Percentiles rank a stretch among this genome's conserved stretches.
phyloP scores from a whole-genome alignment of 441 rosid species.

The Isatis lusitanica region DNA sequence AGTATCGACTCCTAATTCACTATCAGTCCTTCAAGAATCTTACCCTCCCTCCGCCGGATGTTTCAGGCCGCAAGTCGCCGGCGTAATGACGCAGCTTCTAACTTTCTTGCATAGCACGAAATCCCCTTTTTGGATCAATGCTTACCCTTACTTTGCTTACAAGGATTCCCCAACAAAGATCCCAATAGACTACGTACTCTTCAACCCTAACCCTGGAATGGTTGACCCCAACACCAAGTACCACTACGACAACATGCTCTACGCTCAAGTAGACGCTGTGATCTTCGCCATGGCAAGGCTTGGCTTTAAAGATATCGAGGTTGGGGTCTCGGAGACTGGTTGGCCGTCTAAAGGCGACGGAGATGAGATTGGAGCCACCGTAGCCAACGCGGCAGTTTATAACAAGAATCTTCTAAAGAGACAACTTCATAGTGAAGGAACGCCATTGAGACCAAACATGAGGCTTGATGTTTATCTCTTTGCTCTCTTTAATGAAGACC shows the following conservation, averaged over 20 bases:
- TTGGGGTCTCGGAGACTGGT: conserved; percentile 67
- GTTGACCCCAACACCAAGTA: conserved; percentile 57
- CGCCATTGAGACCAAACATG: conserved; percentile 55
- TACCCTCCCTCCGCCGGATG: conserved; percentile 73
- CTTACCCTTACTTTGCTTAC: conserved; percentile 75
- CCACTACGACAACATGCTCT: conserved; percentile 75
- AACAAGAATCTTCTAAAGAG: conserved; percentile 56
- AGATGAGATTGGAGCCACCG: conserved; percentile 56
- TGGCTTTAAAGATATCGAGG: conserved; percentile 57
- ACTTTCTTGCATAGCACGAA: conserved; percentile 45
- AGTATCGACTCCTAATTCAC: conserved; percentile 60
- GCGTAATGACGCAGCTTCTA: conserved; percentile 49
- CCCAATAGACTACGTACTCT: conserved; percentile 60
- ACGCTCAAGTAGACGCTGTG: conserved; percentile 68
- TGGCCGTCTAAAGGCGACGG: conserved; percentile 78
- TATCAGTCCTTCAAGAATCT: conserved; percentile 55
- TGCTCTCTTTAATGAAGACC: conserved; percentile 70
- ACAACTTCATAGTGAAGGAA: conserved; percentile 63
- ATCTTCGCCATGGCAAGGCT: conserved; percentile 55
- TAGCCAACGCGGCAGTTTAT: conserved; percentile 54
- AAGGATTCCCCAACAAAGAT: conserved; percentile 52
- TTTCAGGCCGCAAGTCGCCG: conserved; percentile 48
- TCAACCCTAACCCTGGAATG: conserved; percentile 66
- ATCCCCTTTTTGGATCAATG: conserved; percentile 70
- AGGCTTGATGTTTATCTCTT: conserved; percentile 63